Evolutionary conservation across 2,329 filamentous ascomycete species (phyloP).

Genomic region (Epichloe gansuensis): DNA sequence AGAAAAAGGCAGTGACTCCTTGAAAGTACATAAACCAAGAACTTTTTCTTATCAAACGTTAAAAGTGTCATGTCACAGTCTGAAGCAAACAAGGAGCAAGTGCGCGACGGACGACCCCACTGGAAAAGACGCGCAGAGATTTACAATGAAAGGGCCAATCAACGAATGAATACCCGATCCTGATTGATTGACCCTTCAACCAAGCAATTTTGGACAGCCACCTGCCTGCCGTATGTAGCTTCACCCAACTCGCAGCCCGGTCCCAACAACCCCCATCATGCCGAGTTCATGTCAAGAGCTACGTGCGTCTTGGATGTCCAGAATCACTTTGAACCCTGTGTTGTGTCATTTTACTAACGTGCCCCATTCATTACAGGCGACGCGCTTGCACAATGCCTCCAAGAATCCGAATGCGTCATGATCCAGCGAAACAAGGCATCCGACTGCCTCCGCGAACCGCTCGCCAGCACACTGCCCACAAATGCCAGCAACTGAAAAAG

Average conservation of each 20-base stretch:
- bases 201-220: not conserved
- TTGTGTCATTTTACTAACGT: not conserved
- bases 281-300: slow-evolving; percentile 95
- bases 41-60: too few species aligned
- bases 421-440: slow-evolving; percentile 73
- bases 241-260: not conserved
- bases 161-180: too few species aligned
- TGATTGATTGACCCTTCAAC: too few species aligned
- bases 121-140: too few species aligned
- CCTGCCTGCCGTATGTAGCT: not conserved
- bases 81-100: too few species aligned
- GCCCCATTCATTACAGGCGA: slow-evolving; percentile 46
- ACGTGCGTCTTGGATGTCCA: slow-evolving; percentile 43
- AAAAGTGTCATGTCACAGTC: too few species aligned
- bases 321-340: too few species aligned
- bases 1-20: too few species aligned
- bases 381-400: slow-evolving; percentile 86
- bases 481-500: slow-evolving; percentile 87
- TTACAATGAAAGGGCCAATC: too few species aligned
- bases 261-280: slow-evolving; percentile 38
- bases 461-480: slow-evolving; percentile 69
- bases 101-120: too few species aligned
- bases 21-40: too few species aligned
- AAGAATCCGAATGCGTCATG: slow-evolving; percentile 94
- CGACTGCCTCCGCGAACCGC: slow-evolving; percentile 78